Evolutionary conservation across 1,139 yeast species (phyloP).

Genomic region (Suhomyces yuchorum): DNA sequence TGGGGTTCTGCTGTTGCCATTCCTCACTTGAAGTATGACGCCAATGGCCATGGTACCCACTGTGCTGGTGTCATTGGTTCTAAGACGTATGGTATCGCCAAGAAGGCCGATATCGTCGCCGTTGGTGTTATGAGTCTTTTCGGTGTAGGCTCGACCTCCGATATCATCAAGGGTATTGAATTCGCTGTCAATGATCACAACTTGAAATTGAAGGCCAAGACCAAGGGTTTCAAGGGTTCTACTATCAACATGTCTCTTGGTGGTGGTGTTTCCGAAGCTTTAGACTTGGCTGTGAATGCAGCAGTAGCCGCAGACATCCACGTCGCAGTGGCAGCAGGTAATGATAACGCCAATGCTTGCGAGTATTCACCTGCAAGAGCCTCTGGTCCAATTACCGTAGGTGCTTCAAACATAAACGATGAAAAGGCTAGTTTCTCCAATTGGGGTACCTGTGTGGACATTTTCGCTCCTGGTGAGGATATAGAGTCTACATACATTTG

Average conservation of each 20-base stretch:
- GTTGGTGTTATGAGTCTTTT: slow-evolving; percentile 44
- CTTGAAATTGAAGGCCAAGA: slow-evolving; percentile 28
- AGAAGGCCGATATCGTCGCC: slow-evolving; percentile 44
- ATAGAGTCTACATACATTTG: slow-evolving; percentile 45
- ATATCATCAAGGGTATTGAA: slow-evolving; percentile 47
- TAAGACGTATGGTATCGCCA: slow-evolving; percentile 45
- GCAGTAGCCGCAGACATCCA: slow-evolving; percentile 45
- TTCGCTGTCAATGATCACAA: slow-evolving; percentile 44
- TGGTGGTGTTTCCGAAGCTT: slow-evolving; percentile 44
- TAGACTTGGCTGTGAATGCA: slow-evolving; percentile 47
- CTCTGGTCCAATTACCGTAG: slow-evolving; percentile 45
- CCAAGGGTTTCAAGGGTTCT: slow-evolving; percentile 47
- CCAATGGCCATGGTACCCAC: slow-evolving; percentile 48
- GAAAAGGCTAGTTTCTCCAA: slow-evolving; percentile 45
- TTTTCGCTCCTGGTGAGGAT: slow-evolving; percentile 49
- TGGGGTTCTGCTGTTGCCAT: slow-evolving; percentile 47
- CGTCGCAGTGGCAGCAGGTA: slow-evolving; percentile 51
- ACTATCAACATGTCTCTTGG: slow-evolving; percentile 49
- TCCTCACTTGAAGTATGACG: slow-evolving; percentile 40
- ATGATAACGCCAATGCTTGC: slow-evolving; percentile 47
- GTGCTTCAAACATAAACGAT: slow-evolving; percentile 43
- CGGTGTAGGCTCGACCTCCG: slow-evolving; percentile 46
- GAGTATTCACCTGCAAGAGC: slow-evolving; percentile 48
- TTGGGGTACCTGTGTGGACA: slow-evolving; percentile 48
- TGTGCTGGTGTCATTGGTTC: slow-evolving; percentile 52